phyloP scores from a whole-genome alignment of 371 early-diverging fungal genomes.

The Mortierella sp. region DNA sequence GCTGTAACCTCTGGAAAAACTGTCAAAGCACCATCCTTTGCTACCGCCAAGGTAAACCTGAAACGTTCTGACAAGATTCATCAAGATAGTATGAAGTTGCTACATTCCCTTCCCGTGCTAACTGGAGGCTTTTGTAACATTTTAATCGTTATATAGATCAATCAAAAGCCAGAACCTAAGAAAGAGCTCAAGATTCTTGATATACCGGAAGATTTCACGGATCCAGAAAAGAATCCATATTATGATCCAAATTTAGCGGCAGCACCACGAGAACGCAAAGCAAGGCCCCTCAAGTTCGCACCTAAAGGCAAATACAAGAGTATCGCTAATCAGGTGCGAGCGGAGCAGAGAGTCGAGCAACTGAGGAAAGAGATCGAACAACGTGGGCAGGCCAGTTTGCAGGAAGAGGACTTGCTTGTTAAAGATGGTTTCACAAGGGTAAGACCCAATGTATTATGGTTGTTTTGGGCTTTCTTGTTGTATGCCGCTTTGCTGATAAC shows the following conservation, averaged over 20 bases:
- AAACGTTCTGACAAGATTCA: no score
- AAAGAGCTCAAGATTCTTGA: conserved; percentile 60
- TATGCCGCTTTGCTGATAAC: not conserved
- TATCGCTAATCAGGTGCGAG: conserved; percentile 84
- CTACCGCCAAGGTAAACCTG: conserved; percentile 46
- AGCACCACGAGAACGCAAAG: conserved; percentile 67
- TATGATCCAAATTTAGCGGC: conserved; percentile 79
- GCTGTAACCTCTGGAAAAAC: conserved; percentile 34
- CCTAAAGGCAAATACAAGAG: conserved; percentile 86
- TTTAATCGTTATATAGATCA: conserved; percentile 17
- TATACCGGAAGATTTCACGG: conserved; percentile 64
- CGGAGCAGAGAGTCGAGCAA: conserved; percentile 80
- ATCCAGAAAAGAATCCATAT: conserved; percentile 88
- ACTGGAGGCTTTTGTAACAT: not conserved
- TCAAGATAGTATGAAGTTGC: no score
- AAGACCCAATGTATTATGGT: not conserved
- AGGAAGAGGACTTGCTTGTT: conserved; percentile 86
- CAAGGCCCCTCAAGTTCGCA: conserved; percentile 81
- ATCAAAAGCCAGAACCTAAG: conserved; percentile 57
- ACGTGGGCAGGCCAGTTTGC: conserved; percentile 83
- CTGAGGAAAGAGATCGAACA: conserved; percentile 89
- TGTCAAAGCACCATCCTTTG: conserved; percentile 42
- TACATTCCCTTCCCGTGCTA: not conserved
- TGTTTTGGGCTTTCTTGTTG: conserved; percentile 4
- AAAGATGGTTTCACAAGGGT: conserved; percentile 67